These are phyloP conservation scores for Talaromyces thailandensis DNA, from an alignment of 495 filamentous ascomycete genomes.

Conservation along the genomic window DNA sequence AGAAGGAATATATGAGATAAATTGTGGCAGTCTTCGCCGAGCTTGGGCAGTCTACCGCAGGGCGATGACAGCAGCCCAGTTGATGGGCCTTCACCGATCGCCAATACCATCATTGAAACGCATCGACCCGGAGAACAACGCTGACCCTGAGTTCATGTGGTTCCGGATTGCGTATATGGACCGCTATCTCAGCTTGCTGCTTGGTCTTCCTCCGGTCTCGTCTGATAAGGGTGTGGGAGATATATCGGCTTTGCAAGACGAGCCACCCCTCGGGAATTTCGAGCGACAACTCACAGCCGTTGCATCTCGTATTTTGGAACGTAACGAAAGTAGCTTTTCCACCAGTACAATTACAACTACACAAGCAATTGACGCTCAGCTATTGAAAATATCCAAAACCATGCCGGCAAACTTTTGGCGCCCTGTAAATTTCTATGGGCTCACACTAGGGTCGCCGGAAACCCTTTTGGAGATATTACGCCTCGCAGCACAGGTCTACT, in stretches of 20 bases:
- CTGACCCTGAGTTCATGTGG: conserved; percentile 3
- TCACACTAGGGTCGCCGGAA: neutral
- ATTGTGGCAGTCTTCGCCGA: conserved; percentile 34
- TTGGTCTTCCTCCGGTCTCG: conserved; percentile 33
- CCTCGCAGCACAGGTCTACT: conserved; percentile 26
- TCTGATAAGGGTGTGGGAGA: conserved; percentile 10
- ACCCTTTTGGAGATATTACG: conserved; percentile 9
- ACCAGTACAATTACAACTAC: neutral
- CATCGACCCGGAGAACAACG: neutral
- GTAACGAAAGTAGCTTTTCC: neutral
- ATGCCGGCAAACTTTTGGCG: conserved; percentile 5
- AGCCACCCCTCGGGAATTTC: neutral
- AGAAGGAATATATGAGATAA: conserved; percentile 30
- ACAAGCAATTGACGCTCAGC: conserved; percentile 2
- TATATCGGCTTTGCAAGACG: neutral
- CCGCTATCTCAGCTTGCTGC: conserved; percentile 23
- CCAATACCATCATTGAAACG: neutral
- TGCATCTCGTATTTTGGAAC: neutral
- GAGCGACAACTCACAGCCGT: conserved; percentile 2
- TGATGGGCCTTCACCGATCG: neutral
- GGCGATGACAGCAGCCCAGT: conserved; percentile 28
- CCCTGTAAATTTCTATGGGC: neutral
- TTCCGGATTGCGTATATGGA: conserved; percentile 14
- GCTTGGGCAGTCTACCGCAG: conserved; percentile 29
- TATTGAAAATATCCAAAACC: neutral